Conservation (phyloP, 148 eudicot genomes). For the Rhododendron simsii region DNA sequence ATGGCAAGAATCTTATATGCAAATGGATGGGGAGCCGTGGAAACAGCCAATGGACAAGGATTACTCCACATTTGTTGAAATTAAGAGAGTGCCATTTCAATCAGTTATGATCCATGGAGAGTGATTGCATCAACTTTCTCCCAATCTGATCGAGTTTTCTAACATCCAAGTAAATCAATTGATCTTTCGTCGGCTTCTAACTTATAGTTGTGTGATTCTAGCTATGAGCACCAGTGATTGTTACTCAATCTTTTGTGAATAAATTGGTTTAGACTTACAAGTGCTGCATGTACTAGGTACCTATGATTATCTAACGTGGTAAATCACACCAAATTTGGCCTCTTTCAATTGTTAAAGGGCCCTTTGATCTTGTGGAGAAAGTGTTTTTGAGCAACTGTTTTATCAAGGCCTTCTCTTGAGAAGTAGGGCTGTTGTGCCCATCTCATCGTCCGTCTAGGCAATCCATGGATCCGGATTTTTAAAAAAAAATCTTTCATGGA, state of each 20-base stretch:
- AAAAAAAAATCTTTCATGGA: too few relatives aligned
- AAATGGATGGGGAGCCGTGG: slow-evolving; percentile 99
- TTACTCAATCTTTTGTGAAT: background rate
- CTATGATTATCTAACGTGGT: background rate
- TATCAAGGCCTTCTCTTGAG: background rate
- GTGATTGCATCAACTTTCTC: slow-evolving; percentile 12
- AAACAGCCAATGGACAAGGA: slow-evolving; percentile 80
- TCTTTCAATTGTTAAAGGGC: background rate
- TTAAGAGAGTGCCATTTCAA: slow-evolving; percentile 68
- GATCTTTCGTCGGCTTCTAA: background rate
- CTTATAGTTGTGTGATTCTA: background rate
- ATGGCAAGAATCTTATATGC: slow-evolving; percentile 71
- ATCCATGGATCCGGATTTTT: too few relatives aligned
- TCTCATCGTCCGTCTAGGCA: too few relatives aligned
- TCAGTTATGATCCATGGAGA: slow-evolving; percentile 68
- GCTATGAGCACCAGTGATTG: background rate
- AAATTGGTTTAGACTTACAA: background rate
- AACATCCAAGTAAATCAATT: background rate
- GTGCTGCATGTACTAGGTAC: background rate
- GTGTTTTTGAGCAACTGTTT: background rate
- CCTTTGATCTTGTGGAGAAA: background rate
- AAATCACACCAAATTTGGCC: background rate
- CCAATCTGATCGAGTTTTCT: background rate
- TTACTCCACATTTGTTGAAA: slow-evolving; percentile 79
- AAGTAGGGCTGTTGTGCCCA: too few relatives aligned